Evolutionary conservation across 352 stramenopile species (phyloP), one percentile per base, ranked within the genome.

Genomic region (Phytopythium oedochilum): DNA sequence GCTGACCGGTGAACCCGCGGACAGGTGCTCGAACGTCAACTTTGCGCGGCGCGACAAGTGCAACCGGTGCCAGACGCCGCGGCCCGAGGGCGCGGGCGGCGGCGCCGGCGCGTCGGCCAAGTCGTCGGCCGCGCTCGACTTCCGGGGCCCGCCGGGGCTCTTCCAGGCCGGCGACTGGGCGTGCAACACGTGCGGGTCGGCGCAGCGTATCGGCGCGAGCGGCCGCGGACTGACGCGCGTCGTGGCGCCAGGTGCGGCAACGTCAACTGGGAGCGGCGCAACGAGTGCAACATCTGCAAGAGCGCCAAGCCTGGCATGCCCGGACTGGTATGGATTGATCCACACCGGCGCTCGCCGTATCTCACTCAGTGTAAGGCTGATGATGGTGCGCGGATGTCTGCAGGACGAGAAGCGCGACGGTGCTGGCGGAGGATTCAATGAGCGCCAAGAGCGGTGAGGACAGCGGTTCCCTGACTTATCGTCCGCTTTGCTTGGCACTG

Each of bases 271-370:
- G 83, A 94, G 59, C 81, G 85, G 44, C 77, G 85, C 0, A 72
- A 68, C 26, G 85, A 93, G 70, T 94, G 85, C 67, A 94, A 94
- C 51, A 93, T 94, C 55, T 94, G 85, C 73, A 93, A 94, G 50
- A 83, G 67, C 54, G 46, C 77, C 2, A 94, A 94, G 65, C 74
- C 85, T 23, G 78, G 79, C 12, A 82, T 89, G 71, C 23, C 68
- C 29, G 80, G 76, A 50, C 54, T 73, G 55, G 83, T 91, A 35
- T 17, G 67, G 43, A 12, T 25, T 10, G 40, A 2, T 46, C 3
- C 2, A 14, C 9, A 23, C n/a, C n/a, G n/a, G n/a, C n/a, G n/a
- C n/a, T n/a, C n/a, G n/a, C n/a, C n/a, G n/a, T n/a, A n/a, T n/a
- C n/a, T n/a, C n/a, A n/a, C n/a, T n/a, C n/a, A n/a, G n/a, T n/a